Conservation (phyloP, 2,329 filamentous ascomycete species). For the Ophiostoma sp. region DNA sequence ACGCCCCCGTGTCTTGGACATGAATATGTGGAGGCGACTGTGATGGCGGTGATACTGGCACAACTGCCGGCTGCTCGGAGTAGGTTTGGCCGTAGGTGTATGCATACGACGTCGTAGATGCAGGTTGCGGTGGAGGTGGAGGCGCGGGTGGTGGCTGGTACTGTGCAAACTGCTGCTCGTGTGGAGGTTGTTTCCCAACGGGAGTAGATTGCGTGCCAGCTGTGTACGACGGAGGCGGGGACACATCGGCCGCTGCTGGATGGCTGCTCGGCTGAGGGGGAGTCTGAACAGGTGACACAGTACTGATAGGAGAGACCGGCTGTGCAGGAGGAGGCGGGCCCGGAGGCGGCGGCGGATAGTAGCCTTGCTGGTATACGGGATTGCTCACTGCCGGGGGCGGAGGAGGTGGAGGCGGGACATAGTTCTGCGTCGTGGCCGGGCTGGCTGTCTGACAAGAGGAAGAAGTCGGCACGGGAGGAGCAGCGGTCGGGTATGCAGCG, state of each 20-base stretch:
- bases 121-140: not conserved
- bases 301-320: not conserved
- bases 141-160: not conserved
- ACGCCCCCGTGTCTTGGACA: not conserved
- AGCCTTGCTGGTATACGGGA: not conserved
- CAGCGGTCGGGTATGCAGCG: not conserved
- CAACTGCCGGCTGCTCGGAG: not conserved
- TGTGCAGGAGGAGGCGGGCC: not conserved
- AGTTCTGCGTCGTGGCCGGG: no score
- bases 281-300: not conserved
- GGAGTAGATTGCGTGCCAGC: not conserved
- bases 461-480: not conserved
- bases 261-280: not conserved
- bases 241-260: not conserved
- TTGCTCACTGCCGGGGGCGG: not conserved
- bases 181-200: not conserved
- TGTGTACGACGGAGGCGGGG: not conserved
- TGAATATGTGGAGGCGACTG: not conserved
- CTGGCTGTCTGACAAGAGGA: not conserved
- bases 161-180: not conserved
- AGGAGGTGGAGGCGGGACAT: not conserved
- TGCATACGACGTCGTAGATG: not conserved
- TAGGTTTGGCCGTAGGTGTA: not conserved
- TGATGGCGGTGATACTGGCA: not conserved
- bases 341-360: constrained; percentile 18